phyloP scores from a whole-genome alignment of 441 rosid genomes.

The Erodium moschatum region DNA sequence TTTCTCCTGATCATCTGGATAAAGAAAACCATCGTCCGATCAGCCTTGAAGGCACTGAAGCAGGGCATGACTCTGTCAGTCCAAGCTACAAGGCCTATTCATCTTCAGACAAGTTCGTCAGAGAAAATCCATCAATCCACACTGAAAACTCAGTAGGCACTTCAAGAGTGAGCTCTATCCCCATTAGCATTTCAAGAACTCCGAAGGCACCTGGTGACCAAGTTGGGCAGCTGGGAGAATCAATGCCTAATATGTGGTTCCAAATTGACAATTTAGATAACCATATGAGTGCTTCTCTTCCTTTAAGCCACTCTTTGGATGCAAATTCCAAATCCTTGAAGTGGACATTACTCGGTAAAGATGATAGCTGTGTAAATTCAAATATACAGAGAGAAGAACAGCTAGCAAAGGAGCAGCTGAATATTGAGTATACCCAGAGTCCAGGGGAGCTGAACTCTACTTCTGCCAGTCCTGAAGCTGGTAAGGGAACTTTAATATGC shows the following conservation, averaged over 20 bases:
- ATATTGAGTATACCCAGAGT: constrained; percentile 22
- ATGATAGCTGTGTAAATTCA: constrained; percentile 27
- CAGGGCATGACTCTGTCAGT: constrained; percentile 19
- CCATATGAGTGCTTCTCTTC: constrained; percentile 22
- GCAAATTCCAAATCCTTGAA: constrained; percentile 30
- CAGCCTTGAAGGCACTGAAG: constrained; percentile 22
- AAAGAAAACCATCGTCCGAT: constrained; percentile 22
- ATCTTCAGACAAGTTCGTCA: constrained; percentile 21
- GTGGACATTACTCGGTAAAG: constrained; percentile 32
- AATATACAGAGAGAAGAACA: constrained; percentile 26
- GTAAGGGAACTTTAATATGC: constrained; percentile 36
- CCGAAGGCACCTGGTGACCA: constrained; percentile 26
- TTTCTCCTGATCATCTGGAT: constrained; percentile 23
- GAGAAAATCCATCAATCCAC: constrained; percentile 24
- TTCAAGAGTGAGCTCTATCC: constrained; percentile 32
- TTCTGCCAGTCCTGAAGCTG: constrained; percentile 38
- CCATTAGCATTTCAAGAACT: constrained; percentile 42
- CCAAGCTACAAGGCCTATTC: constrained; percentile 22
- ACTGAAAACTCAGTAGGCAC: constrained; percentile 24
- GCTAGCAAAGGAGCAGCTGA: constrained; percentile 24
- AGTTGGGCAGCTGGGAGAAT: constrained; percentile 39
- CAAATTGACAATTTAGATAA: constrained; percentile 25
- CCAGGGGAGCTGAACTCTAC: constrained; percentile 29
- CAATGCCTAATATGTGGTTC: constrained; percentile 61
- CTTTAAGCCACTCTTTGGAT: constrained; percentile 62